Conservation (phyloP, 495 filamentous ascomycete genomes). For the Hypoxylon intermedium region DNA sequence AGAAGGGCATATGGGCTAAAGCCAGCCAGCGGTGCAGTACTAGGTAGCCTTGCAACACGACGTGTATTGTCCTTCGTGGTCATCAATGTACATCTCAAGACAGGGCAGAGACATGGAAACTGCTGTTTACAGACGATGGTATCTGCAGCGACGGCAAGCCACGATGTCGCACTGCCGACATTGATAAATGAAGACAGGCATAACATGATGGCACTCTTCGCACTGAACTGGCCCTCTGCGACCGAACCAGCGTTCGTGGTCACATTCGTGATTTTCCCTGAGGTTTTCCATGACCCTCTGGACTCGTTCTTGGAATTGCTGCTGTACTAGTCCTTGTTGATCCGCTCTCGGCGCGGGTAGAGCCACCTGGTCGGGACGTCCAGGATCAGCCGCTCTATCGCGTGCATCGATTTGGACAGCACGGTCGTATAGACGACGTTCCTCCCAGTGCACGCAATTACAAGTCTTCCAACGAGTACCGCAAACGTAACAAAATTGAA, state of each 20-base stretch:
- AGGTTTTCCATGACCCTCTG: constrained; percentile 7
- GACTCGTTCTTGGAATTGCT: neutral
- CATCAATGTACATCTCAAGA: too few relatives aligned
- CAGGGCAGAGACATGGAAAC: too few relatives aligned
- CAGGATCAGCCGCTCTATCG: neutral
- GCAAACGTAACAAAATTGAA: constrained; percentile 67
- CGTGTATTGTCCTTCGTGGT: too few relatives aligned
- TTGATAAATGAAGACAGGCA: constrained; percentile 42
- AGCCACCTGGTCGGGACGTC: neutral
- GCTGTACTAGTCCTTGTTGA: too few relatives aligned
- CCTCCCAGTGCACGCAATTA: constrained; percentile 51
- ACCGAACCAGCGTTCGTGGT: constrained; percentile 34
- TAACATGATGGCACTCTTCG: constrained; percentile 37
- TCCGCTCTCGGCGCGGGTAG: too few relatives aligned
- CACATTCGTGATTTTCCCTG: constrained; percentile 39
- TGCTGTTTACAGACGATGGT: constrained; percentile 32
- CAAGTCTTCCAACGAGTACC: constrained; percentile 60
- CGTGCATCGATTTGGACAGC: constrained; percentile 47
- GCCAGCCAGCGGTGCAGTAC: too few relatives aligned
- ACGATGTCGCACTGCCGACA: constrained; percentile 40
- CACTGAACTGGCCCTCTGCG: constrained; percentile 23
- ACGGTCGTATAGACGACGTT: constrained; percentile 41
- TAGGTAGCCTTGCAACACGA: too few relatives aligned
- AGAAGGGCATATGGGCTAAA: too few relatives aligned
- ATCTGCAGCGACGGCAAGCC: constrained; percentile 41